Conservation (phyloP, 495 filamentous ascomycete genomes). For the Daldinia caldariorum region DNA sequence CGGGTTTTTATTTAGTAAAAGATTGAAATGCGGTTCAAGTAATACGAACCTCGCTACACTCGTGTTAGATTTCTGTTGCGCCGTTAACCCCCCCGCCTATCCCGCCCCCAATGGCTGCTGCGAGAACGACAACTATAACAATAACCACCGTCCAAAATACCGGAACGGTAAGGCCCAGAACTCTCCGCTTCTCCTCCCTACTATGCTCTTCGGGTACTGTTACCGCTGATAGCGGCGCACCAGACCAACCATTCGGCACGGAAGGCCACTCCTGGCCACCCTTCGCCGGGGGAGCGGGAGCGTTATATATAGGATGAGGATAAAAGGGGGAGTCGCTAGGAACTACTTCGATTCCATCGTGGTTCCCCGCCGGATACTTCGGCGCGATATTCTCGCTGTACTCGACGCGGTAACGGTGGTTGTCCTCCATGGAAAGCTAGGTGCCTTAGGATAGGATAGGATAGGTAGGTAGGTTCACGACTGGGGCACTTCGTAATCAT, state of each 20-base stretch:
- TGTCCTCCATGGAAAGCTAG: slow-evolving; percentile 23
- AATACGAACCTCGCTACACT: not conserved
- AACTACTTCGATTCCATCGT: slow-evolving; percentile 41
- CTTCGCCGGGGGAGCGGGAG: not conserved
- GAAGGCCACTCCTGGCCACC: slow-evolving; percentile 19
- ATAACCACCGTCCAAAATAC: slow-evolving; percentile 48
- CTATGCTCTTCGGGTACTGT: slow-evolving; percentile 12
- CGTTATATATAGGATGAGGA: slow-evolving; percentile 22
- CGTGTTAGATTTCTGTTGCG: not conserved
- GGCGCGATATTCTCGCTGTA: slow-evolving; percentile 42
- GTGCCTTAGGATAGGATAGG: too few species aligned
- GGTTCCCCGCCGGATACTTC: slow-evolving; percentile 30
- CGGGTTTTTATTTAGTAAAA: not conserved
- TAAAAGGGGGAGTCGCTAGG: slow-evolving; percentile 39
- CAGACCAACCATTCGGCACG: not conserved
- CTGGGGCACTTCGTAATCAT: not conserved
- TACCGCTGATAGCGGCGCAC: slow-evolving; percentile 1
- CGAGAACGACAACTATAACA: slow-evolving; percentile 43
- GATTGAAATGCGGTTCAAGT: not conserved
- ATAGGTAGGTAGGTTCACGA: too few species aligned
- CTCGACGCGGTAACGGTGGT: slow-evolving; percentile 26
- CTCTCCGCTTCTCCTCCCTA: slow-evolving; percentile 18
- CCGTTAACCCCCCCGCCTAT: slow-evolving; percentile 46
- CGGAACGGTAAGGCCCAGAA: slow-evolving; percentile 48
- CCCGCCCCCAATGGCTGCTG: slow-evolving; percentile 49